phyloP scores from a whole-genome alignment of 2,329 filamentous ascomycete species.

The Niveomyces coronatus region DNA sequence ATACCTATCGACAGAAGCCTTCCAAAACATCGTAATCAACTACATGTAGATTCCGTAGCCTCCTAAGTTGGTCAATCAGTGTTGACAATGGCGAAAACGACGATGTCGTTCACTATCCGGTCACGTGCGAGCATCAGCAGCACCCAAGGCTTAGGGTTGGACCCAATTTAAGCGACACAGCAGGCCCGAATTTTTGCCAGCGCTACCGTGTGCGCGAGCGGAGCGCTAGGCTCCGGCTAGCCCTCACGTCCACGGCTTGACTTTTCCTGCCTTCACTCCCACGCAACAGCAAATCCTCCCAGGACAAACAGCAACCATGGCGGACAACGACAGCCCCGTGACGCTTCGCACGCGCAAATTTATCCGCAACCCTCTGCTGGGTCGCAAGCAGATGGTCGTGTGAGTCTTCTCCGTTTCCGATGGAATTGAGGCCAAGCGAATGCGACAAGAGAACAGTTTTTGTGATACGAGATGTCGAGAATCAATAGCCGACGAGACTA shows the following conservation, averaged over 20 bases:
- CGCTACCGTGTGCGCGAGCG: background rate
- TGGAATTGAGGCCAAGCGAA: slow-evolving; percentile 1
- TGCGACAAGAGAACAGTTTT: slow-evolving; percentile 8
- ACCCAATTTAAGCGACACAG: slow-evolving; percentile 32
- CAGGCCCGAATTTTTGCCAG: slow-evolving; percentile 26
- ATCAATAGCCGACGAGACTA: too few relatives aligned
- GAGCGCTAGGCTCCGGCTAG: slow-evolving; percentile 11
- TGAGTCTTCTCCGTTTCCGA: slow-evolving; percentile 46
- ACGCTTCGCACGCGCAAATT: slow-evolving; percentile 98
- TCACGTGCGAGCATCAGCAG: slow-evolving; percentile 7
- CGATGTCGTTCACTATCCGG: background rate
- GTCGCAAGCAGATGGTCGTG: slow-evolving; percentile 99
- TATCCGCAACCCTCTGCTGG: slow-evolving; percentile 98
- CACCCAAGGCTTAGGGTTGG: slow-evolving; percentile 31
- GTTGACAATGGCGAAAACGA: background rate
- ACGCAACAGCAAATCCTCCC: slow-evolving; percentile 19
- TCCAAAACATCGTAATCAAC: slow-evolving; percentile 5
- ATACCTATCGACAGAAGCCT: slow-evolving; percentile 36
- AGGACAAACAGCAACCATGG: slow-evolving; percentile 60
- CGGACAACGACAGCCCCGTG: slow-evolving; percentile 68
- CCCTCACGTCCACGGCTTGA: slow-evolving; percentile 10
- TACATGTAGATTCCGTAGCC: slow-evolving; percentile 8
- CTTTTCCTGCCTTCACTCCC: slow-evolving; percentile 12
- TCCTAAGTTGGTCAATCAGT: slow-evolving; percentile 2
- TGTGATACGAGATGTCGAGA: background rate